A percentile compares a stretch with the other conserved stretches of the same genome.
These are phyloP conservation scores for Fusarium hainanense DNA, from an alignment of 2,329 filamentous ascomycete genomes.

Conservation along the genomic window DNA sequence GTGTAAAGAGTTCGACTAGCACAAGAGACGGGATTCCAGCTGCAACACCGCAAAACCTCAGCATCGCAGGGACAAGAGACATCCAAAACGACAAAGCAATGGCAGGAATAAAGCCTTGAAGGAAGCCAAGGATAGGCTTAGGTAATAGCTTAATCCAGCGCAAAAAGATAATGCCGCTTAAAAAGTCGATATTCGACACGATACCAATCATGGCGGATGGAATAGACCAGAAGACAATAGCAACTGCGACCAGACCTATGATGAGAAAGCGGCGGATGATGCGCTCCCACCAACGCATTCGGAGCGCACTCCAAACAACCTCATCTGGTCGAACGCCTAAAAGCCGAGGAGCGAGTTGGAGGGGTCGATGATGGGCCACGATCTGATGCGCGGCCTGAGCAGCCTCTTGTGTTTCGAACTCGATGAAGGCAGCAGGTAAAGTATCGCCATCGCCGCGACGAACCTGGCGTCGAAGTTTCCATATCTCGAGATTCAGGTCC, in stretches of 20 bases:
- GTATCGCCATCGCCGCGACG: constrained; percentile 75
- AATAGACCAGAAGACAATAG: constrained; percentile 89
- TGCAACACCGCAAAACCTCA: constrained; percentile 81
- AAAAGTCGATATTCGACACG: constrained; percentile 83
- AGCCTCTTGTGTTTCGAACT: constrained; percentile 84
- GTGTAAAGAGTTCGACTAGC: constrained; percentile 86
- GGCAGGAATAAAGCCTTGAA: constrained; percentile 86
- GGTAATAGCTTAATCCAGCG: constrained; percentile 80
- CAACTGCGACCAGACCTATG: constrained; percentile 75
- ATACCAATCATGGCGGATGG: constrained; percentile 82
- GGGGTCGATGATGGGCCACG: constrained; percentile 84
- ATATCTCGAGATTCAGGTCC: constrained; percentile 55
- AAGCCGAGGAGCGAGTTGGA: constrained; percentile 88
- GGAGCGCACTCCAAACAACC: constrained; percentile 87
- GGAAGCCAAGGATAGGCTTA: constrained; percentile 76
- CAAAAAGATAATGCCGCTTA: constrained; percentile 75
- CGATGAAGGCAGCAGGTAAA: constrained; percentile 86
- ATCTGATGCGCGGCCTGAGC: constrained; percentile 90
- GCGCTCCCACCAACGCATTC: constrained; percentile 87
- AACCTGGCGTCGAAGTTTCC: constrained; percentile 78
- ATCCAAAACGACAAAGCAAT: constrained; percentile 85
- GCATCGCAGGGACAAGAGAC: constrained; percentile 84
- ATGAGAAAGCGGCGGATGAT: constrained; percentile 77
- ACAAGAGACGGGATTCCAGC: constrained; percentile 84
- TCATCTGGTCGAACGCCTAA: constrained; percentile 85